Evolutionary conservation across 176 grass and related monocot species (phyloP).

Genomic region (Phragmites australis): DNA sequence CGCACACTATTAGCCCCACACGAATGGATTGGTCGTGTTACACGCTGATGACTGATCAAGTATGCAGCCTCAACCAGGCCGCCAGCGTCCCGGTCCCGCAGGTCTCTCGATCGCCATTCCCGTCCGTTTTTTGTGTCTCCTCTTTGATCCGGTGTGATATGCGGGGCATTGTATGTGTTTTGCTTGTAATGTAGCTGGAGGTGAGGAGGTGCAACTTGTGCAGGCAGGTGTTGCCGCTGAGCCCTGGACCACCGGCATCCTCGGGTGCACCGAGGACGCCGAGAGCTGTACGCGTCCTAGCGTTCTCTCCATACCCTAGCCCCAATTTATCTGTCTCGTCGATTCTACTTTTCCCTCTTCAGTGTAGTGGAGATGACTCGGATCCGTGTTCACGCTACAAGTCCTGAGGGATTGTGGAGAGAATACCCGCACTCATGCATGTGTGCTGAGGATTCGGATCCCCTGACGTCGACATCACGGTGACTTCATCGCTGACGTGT

Average conservation of each 20-base stretch:
- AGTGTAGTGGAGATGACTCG: neutral
- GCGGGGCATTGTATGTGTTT: neutral
- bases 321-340: neutral
- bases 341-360: neutral
- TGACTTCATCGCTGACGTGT: too few species aligned
- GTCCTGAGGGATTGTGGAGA: neutral
- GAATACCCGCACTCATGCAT: neutral
- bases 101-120: too few species aligned
- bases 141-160: neutral
- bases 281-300: conserved; percentile 60
- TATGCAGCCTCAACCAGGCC: too few species aligned
- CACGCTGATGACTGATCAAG: too few species aligned
- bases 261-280: conserved; percentile 60
- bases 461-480: too few species aligned
- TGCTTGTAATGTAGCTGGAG: conserved; percentile 44
- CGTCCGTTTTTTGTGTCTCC: too few species aligned
- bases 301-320: neutral
- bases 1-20: too few species aligned
- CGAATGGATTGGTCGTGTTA: too few species aligned
- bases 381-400: neutral
- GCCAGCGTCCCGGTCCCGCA: too few species aligned
- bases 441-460: neutral
- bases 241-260: conserved; percentile 68
- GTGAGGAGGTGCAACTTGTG: conserved; percentile 48
- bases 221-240: conserved; percentile 56